Percentiles rank a stretch among this genome's conserved stretches.
Conservation (phyloP, 345 rosid species). For the Salix arbutifolia region DNA sequence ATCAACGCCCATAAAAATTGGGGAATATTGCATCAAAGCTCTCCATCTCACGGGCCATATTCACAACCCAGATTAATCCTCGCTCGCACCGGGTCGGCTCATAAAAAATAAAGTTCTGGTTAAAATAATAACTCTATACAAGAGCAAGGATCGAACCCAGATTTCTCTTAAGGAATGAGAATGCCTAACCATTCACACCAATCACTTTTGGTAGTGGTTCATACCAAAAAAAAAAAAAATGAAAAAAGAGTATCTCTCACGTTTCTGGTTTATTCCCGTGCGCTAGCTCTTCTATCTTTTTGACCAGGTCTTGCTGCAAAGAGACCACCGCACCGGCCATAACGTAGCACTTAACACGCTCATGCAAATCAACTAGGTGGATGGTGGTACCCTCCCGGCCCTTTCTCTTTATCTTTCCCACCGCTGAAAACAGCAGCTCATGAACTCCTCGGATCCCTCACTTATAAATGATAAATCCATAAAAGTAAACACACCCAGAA, state of each 20-base stretch:
- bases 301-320: constrained; percentile 27
- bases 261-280: constrained; percentile 19
- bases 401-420: constrained; percentile 4
- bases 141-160: no score
- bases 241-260: constrained; percentile 30
- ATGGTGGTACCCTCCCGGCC: neutral
- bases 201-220: no score
- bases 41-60: constrained; percentile 9
- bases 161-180: no score
- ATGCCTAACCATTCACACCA: no score
- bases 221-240: no score
- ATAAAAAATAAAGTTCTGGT: no score
- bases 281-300: constrained; percentile 19
- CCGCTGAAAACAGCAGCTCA: constrained; percentile 20
- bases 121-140: no score
- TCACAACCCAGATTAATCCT: no score
- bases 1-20: neutral
- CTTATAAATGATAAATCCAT: constrained; percentile 38
- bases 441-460: constrained; percentile 53
- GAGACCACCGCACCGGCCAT: neutral
- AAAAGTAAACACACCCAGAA: constrained; percentile 13
- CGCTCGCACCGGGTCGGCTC: no score
- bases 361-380: neutral
- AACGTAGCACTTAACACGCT: neutral
- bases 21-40: neutral